Percentiles rank a stretch among this genome's conserved stretches.
Conservation (phyloP, 2,329 filamentous ascomycete genomes). For the Cordyceps tenuipes region DNA sequence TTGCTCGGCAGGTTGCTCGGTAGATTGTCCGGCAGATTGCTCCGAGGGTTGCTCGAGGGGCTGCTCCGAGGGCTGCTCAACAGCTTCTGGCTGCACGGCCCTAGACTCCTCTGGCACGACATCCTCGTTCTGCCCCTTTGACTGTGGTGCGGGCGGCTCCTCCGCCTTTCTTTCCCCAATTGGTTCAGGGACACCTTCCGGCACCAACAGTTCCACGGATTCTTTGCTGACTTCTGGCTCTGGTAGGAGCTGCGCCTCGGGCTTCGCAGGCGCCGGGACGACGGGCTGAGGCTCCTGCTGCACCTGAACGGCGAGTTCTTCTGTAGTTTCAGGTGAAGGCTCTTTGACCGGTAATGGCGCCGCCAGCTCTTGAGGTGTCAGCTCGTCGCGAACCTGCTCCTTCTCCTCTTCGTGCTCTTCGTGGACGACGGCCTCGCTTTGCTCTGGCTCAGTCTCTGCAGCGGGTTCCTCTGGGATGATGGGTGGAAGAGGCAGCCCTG, state of each 20-base stretch:
- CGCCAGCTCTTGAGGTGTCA: not conserved
- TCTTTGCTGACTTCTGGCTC: not conserved
- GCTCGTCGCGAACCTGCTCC: not conserved
- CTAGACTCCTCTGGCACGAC: conserved; percentile 8
- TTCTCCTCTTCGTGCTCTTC: not conserved
- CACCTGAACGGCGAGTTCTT: not conserved
- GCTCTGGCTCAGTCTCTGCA: not conserved
- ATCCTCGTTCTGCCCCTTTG: conserved; percentile 1
- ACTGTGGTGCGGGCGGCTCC: not conserved
- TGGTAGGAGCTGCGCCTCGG: not conserved
- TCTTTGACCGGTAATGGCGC: not conserved
- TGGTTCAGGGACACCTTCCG: not conserved
- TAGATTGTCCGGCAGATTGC: not conserved
- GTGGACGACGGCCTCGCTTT: not conserved
- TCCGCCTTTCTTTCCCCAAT: not conserved
- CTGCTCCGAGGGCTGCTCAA: not conserved
- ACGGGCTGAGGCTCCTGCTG: not conserved
- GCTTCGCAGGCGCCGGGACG: not conserved
- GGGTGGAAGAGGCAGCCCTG: conserved; percentile 5
- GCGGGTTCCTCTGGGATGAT: not conserved
- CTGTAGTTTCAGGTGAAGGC: not conserved
- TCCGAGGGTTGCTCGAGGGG: not conserved
- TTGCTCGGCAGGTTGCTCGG: not conserved
- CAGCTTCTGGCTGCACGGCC: not conserved
- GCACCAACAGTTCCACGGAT: not conserved